Base-by-base conservation (phyloP, 2,329 filamentous ascomycete species). In the Aspergillus alliaceus region DNA sequence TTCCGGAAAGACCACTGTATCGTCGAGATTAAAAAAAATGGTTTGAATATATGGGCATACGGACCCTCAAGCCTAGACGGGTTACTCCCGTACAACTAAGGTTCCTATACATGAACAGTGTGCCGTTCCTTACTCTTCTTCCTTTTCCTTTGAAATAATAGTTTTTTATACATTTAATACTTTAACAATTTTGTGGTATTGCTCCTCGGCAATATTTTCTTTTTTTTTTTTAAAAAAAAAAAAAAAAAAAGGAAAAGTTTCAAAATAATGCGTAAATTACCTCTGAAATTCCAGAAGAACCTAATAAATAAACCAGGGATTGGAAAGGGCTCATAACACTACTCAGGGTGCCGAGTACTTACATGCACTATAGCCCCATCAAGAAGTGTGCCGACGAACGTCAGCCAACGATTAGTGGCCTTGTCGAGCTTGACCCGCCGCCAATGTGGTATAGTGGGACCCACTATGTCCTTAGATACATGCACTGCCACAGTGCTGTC, bases 401-500 rank as follows among this genome's bases (percentile, higher is more conserved):
- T 55, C 51, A 62, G 48, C 35, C 47, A 51, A 58, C 53, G 32
- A 57, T 64, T 40, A 62, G 56, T 63, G 60, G 63, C 51, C 54
- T 48, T 57, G 52, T 56, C 48, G 54, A 50, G 55, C 56, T 59
- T 56, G 59, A 60, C 58, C 59, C 61, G 51, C 60, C 46, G 47
- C 61, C 48, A 47, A 57, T 58, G 37, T 25, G 54, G 61, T 46
- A 57, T 65, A 65, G 63, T 53, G 49, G 60, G 60, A 29, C 37
- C 63, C 63, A 65, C 62, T 55, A 20, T 32, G 50, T 47, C 55
- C 57, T 61, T 61, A 63, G 63, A 64, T 65, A 65, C 63, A 62
- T 66, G 63, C 62, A 66, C 63, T 65, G 62, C 64, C 64, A 66
- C 64, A 65, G 49, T 66, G 62, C 59, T 64, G 62, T 63, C 60